Conservation (phyloP, 2,329 filamentous ascomycete genomes). For the Fusarium staphyleae region DNA sequence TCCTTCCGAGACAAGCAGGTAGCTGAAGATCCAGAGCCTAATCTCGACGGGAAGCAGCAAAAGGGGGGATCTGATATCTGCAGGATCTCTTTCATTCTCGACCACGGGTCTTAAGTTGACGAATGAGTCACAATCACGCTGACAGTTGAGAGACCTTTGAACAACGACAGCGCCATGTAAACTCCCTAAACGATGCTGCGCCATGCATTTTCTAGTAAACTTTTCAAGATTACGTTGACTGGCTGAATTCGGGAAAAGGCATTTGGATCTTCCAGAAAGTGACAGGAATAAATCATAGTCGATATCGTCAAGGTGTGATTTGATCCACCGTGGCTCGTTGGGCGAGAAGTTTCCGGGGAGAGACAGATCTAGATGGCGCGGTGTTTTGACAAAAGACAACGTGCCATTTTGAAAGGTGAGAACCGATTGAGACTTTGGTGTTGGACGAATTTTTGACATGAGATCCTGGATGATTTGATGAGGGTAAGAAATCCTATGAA, state of each 20-base stretch:
- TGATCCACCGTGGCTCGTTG: neutral
- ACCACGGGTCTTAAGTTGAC: neutral
- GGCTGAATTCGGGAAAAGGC: neutral
- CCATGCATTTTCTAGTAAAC: neutral
- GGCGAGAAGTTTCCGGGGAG: neutral
- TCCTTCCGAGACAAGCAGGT: slow-evolving; percentile 6
- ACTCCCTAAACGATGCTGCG: neutral
- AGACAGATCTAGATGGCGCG: neutral
- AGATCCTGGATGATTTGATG: too few species aligned
- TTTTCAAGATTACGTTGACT: neutral
- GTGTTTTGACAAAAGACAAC: neutral
- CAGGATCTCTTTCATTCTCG: too few species aligned
- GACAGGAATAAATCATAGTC: neutral
- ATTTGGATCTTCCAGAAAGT: neutral
- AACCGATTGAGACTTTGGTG: neutral
- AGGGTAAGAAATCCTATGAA: too few species aligned
- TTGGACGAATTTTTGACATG: too few species aligned
- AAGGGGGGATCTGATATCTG: neutral
- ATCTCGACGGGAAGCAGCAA: slow-evolving; percentile 12
- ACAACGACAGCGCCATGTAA: neutral
- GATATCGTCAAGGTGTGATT: slow-evolving; percentile 11
- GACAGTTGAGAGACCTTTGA: neutral
- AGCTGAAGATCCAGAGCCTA: slow-evolving; percentile 18
- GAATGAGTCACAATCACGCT: neutral
- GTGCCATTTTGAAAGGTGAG: neutral